phyloP scores from a whole-genome alignment of 75 land plant genomes.

The Sequoia sempervirens region DNA sequence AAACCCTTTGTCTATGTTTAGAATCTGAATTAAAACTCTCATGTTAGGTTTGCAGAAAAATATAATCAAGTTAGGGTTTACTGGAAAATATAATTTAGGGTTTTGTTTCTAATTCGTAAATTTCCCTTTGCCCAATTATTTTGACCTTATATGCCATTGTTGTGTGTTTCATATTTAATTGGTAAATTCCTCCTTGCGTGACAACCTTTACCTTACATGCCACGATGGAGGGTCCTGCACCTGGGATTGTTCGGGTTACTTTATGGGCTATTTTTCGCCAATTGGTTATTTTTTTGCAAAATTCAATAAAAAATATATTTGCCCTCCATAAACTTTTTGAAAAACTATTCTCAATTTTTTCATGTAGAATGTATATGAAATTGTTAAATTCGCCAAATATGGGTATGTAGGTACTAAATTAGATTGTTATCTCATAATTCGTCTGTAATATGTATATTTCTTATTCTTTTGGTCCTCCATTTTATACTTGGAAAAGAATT shows the following conservation, averaged over 20 bases:
- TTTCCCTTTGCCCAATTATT: too few species aligned
- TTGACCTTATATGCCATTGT: too few species aligned
- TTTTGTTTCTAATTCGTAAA: neutral
- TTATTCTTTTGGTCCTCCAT: neutral
- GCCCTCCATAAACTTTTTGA: neutral
- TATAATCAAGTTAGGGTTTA: neutral
- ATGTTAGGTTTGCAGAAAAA: neutral
- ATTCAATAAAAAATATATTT: too few species aligned
- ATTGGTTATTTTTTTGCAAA: neutral
- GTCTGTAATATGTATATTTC: neutral
- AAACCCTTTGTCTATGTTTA: neutral
- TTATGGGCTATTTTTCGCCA: neutral
- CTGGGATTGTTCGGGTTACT: neutral
- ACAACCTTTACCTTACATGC: neutral
- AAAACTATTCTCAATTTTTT: neutral
- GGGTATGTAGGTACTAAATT: neutral
- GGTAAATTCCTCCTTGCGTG: neutral
- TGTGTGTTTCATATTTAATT: neutral
- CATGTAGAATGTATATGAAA: neutral
- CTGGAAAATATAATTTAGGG: neutral
- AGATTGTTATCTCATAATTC: neutral
- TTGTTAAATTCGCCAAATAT: neutral
- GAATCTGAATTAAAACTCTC: too few species aligned
- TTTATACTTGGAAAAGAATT: neutral
- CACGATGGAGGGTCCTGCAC: neutral